These are phyloP conservation scores for Friedmanniomyces endolithicus DNA, from an alignment of 495 filamentous ascomycete species.

Conservation along the genomic window DNA sequence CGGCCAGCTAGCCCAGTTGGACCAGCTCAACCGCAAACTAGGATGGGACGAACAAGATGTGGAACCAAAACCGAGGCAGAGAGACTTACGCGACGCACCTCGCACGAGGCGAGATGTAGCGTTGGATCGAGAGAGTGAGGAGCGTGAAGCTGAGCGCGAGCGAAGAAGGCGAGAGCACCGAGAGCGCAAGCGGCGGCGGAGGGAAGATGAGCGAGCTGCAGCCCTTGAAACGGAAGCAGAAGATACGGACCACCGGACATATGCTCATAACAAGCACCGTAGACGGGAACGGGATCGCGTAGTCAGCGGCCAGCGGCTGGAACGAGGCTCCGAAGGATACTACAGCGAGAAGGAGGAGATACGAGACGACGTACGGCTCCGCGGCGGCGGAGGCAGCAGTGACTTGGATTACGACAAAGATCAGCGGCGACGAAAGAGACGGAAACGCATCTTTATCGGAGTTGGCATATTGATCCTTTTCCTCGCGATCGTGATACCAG, in stretches of 20 bases:
- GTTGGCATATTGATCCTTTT: conserved; percentile 48
- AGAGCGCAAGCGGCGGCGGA: conserved; percentile 15
- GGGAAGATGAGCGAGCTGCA: conserved; percentile 28
- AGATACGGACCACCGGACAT: conserved; percentile 5
- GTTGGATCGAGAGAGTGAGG: conserved; percentile 25
- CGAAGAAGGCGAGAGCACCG: conserved; percentile 22
- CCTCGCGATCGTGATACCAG: conserved; percentile 58
- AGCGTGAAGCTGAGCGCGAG: conserved; percentile 14
- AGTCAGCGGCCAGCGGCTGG: conserved; percentile 29
- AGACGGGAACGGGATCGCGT: conserved; percentile 24
- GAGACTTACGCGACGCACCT: conserved; percentile 25
- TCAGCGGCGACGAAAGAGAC: conserved; percentile 22
- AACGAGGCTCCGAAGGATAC: conserved; percentile 24
- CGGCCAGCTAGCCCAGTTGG: conserved; percentile 28
- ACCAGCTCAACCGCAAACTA: conserved; percentile 28
- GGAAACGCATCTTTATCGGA: conserved; percentile 34
- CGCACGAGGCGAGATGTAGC: conserved; percentile 27
- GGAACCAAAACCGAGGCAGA: conserved; percentile 15
- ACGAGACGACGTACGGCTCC: conserved; percentile 23
- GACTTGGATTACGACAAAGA: conserved; percentile 25
- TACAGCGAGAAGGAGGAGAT: conserved; percentile 24
- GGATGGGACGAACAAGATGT: conserved; percentile 27
- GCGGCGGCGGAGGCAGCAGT: conserved; percentile 21
- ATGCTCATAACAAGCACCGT: conserved; percentile 9
- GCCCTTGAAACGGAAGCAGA: not conserved